Evolutionary conservation across 768 basidiomycete species (phyloP), one percentile per base, ranked within the genome.

Genomic region (Favolaschia claudopus): DNA sequence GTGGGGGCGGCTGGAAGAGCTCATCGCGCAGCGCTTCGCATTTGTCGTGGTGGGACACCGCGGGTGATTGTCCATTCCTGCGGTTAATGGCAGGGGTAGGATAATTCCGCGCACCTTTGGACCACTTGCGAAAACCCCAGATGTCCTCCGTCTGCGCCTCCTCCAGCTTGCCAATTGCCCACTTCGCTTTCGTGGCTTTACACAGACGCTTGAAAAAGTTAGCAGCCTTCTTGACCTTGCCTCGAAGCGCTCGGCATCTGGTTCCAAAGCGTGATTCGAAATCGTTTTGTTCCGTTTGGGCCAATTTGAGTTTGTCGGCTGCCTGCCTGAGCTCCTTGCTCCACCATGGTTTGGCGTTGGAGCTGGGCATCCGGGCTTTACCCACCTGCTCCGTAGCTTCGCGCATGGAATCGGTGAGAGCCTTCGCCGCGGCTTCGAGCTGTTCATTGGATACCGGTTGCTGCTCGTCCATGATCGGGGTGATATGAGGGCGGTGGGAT

Each of bases 291-390:
- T 43, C 24, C 27, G 15, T 36, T 48, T 33, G 55, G 28, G 37
- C 45, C 19, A 27, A 6, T 17, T 43, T 39, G 15, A 56, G 7
- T 9, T 28, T 8, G 20, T 46, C 20, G 14, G 44, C 44, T 28
- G 24, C 46, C 27, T 33, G n/a, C 29, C 25, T 48, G 25, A 45
- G 37, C 12, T 46, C 20, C 7, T 7, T 25, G 55, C 47, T 46
- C 57, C 57, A 59, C 57, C 57, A 59, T 5, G 50, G 57, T 45
- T 53, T 51, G 7, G 57, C 57, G 9, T 59, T 9, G 12, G 57
- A 6, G 19, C 57, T 52, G 5, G 25, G 31, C 32, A 15, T 25
- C 8, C 39, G 43, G 6, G 7, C 14, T 36, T 17, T 17, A 10
- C 27, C 57, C 15, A 42, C 33, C 24, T 20, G 33, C 6, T 2